Evolutionary conservation across 2,329 filamentous ascomycete genomes (phyloP), one percentile per base, ranked within the genome.

Genomic region (Phaeosphaeriaceae sp.): DNA sequence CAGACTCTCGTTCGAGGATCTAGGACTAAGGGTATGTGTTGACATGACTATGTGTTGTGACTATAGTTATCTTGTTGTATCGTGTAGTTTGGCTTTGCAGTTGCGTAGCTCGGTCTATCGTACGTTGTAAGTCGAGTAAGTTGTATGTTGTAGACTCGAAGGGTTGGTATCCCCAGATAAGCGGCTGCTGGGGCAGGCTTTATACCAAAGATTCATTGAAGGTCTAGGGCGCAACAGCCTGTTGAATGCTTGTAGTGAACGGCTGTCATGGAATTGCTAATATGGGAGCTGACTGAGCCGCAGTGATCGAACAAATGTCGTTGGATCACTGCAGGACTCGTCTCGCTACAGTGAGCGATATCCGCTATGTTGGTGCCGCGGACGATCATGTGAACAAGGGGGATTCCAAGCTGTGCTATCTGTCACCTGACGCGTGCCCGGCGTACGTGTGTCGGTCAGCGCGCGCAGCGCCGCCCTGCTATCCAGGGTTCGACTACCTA

Each of bases 271-370:
- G 49, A 52, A 48, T 32, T 60, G 60, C 59, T 63, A 65, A 63
- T 64, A 59, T 67, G 59, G 44, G 60, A 66, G 64, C 61, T 75
- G 68, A 76, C 70, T 66, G 71, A 73, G 71, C 68, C 71, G 67
- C 68, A 71, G 63, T 63, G 60, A 64, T 64, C 65, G 59, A 64
- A 56, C 52, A 59, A 64, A 63, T 40, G 56, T 60, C 52, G 54
- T 56, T 51, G 52, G 61, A 64, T 59, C 56, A 60, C 51, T 30
- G 63, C 56, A 58, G 49, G 49, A 57, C 17, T 51, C 30, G 57
- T 52, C 52, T 56, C 46, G 54, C 47, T 49, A 30, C 56, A 47
- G 58, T 59, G 53, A 59, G 59, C 55, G 32, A 54, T 56, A 62
- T 47, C 56, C 59, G 49, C 61, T 67, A 53, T 56, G 59, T 55